Base-by-base conservation (phyloP, 805 yeast species). In the Candida ulmi region DNA sequence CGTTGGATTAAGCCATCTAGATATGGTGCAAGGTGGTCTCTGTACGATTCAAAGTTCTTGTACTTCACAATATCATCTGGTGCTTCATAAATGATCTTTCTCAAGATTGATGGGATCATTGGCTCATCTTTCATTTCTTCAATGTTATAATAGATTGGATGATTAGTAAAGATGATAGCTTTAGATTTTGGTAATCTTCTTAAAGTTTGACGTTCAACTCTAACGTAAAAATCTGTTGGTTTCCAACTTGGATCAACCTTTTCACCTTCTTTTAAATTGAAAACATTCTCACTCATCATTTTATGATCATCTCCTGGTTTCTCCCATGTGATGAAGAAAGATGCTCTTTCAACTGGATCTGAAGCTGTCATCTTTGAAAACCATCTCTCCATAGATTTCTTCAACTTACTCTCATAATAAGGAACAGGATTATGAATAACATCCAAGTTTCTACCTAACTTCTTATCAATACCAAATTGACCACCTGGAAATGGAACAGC, bases 41-140 rank as follows among this genome's bases (percentile, higher is more conserved):
- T 69, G 51, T 78, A 71, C 34, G 68, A 49, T 37, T 66, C 78
- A 48, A 80, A 81, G 47, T 71, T 71, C 55, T 82, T 82, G 60
- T 82, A 83, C 54, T 76, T 75, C 52, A 76, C 60, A 43, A 82
- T 82, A 37, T 71, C 73, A 45, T 74, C 78, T 9, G 88, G 87
- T 0, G 78, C 87, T 55, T 81, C 87, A 45, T 62, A 74, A 26
- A 82, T 62, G 37, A 80, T 76, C 50, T 78, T 80, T 52, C 73
- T 72, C 36, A 82, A 57, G 36, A 82, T 63, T 0, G 84, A 75
- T 8, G 88, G 88, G 19, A 84, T 75, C 51, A 80, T 58, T 3
- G 95, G 91, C 54, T 83, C 88, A 52, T 84, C 88, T 45, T 84
- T 83, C 76, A 84, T 78, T 52, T 85, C 91, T 30, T 83, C 90